phyloP scores from a whole-genome alignment of 2,329 filamentous ascomycete genomes.

The Xylaria digitata region DNA sequence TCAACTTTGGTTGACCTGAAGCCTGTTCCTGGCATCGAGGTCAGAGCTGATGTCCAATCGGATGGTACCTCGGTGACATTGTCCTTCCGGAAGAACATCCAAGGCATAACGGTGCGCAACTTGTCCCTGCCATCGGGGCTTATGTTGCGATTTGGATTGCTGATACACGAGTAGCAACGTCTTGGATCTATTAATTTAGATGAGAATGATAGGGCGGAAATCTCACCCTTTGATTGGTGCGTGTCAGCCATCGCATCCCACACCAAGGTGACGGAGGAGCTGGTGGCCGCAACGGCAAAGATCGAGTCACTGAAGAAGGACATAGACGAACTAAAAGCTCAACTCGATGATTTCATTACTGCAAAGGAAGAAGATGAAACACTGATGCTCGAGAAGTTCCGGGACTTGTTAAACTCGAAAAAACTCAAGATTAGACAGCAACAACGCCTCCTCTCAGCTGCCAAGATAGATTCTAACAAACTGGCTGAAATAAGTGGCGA shows the following conservation, averaged over 20 bases:
- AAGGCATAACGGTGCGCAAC: slow-evolving; percentile 73
- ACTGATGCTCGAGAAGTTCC: slow-evolving; percentile 75
- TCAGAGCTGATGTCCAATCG: slow-evolving; percentile 66
- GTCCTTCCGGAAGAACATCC: slow-evolving; percentile 72
- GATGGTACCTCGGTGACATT: slow-evolving; percentile 67
- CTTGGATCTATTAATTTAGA: slow-evolving; percentile 73
- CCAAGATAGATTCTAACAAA: slow-evolving; percentile 56
- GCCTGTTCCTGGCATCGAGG: slow-evolving; percentile 65
- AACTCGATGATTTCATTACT: slow-evolving; percentile 73
- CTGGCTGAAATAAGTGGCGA: slow-evolving; percentile 49
- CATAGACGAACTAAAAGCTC: slow-evolving; percentile 68
- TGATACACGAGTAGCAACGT: slow-evolving; percentile 64
- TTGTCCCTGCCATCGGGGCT: slow-evolving; percentile 20
- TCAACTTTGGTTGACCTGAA: slow-evolving; percentile 65
- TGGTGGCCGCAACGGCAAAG: slow-evolving; percentile 57
- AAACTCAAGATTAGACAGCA: slow-evolving; percentile 83
- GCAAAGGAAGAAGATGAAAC: slow-evolving; percentile 75
- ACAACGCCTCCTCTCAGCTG: slow-evolving; percentile 67
- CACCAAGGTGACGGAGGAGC: slow-evolving; percentile 56
- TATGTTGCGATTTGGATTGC: slow-evolving; percentile 23
- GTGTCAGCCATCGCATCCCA: slow-evolving; percentile 65
- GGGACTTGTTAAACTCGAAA: slow-evolving; percentile 79
- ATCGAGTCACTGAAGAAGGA: slow-evolving; percentile 64
- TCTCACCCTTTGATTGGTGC: slow-evolving; percentile 78
- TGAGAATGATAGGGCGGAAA: slow-evolving; percentile 63